These are phyloP conservation scores for Hyphopichia wangnamkhiaoensis DNA, from an alignment of 1,139 yeast species.

Conservation along the genomic window DNA sequence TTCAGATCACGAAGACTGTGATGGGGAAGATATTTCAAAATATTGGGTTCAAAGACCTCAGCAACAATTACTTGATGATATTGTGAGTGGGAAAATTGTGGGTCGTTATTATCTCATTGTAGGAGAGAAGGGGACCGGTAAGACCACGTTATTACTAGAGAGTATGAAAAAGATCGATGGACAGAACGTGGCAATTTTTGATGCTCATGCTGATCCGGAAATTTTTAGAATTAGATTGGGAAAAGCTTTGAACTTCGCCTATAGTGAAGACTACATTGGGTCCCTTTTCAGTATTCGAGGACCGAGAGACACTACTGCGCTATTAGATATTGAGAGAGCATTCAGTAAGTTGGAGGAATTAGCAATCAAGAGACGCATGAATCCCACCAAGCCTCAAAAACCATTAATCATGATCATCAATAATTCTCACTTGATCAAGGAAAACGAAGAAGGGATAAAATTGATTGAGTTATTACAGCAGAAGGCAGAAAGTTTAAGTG, in stretches of 20 bases:
- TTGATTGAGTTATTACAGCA: constrained; percentile 79
- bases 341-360: constrained; percentile 74
- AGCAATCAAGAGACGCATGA: constrained; percentile 49
- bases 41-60: constrained; percentile 73
- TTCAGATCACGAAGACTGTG: constrained; percentile 23
- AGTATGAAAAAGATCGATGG: constrained; percentile 69
- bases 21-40: constrained; percentile 26
- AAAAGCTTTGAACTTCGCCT: constrained; percentile 70
- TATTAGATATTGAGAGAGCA: constrained; percentile 80
- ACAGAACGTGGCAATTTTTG: constrained; percentile 67
- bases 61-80: constrained; percentile 64
- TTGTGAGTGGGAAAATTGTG: constrained; percentile 58
- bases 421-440: constrained; percentile 72
- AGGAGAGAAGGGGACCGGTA: constrained; percentile 89
- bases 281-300: constrained; percentile 80
- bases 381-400: constrained; percentile 26
- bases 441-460: constrained; percentile 69
- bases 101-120: constrained; percentile 74
- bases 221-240: constrained; percentile 77
- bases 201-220: constrained; percentile 87
- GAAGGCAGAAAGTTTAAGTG: constrained; percentile 77
- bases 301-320: constrained; percentile 82
- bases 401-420: constrained; percentile 75
- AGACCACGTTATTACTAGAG: constrained; percentile 70
- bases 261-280: constrained; percentile 81